Base-by-base conservation (phyloP, 176 grass and related monocot genomes). In the Aegilops sharonensis region DNA sequence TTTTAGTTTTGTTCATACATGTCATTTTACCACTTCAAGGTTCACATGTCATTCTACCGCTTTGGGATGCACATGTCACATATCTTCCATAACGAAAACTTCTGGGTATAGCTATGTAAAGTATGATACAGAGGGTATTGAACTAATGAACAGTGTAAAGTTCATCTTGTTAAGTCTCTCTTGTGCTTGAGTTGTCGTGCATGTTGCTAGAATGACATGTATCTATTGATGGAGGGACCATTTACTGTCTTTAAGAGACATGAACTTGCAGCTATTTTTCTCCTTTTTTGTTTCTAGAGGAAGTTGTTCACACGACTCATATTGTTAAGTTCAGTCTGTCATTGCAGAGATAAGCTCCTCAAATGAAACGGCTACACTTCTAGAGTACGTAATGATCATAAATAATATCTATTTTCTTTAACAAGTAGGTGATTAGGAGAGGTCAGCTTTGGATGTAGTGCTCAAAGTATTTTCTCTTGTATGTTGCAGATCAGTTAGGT, bases 261-360 rank as follows among this genome's bases (percentile, higher is more conserved):
- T 84, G 66, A 54, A 50, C 9, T 47, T 81, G 54, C 11, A 71
- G 69, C 32, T 65, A 40, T 72, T 64, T 85, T 82, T 39, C n/a
- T 82, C 21, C 14, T 47, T 66, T 67, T 86, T 76, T 5, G 72
- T 79, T 60, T 83, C 57, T 66, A 78, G 37, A 73, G 73, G 56
- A 78, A 40, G 25, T 78, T 27, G 50, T 64, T 63, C 68, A 64
- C 83, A 25, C 50, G 63, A 82, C 42, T 89, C 27, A 87, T 89
- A 73, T 12, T 48, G 54, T 54, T 13, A 64, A 72, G 81, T 90
- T 79, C 93, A 98, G 96, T 95, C 96, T 89, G 96, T 92, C 71
- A 98, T 98, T 86, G 90, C 91, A 89, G 96, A 98, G 90, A 92
- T 95, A 91, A 98, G 96, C 85, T 98, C 96, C 67, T 94, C 88